phyloP scores from a whole-genome alignment of 169 alveolate genomes.

The Blepharisma undulans region DNA sequence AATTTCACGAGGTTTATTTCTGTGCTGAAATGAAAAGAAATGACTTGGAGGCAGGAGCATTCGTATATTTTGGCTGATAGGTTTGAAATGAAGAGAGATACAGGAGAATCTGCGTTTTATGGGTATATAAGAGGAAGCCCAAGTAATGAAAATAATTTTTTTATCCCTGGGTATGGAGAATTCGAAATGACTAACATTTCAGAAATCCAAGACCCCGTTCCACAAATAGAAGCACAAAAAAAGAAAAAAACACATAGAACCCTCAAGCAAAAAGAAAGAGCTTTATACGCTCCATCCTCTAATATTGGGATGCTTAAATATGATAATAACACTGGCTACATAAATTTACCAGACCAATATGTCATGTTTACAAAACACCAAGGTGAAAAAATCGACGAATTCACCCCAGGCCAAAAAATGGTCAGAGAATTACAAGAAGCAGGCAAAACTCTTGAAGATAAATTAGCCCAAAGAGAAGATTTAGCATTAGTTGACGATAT shows the following conservation, averaged over 20 bases:
- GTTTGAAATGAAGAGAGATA: slow-evolving; percentile 62
- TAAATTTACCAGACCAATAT: slow-evolving; percentile 94
- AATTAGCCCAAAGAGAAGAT: slow-evolving; percentile 36
- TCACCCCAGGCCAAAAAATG: slow-evolving; percentile 73
- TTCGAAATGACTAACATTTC: slow-evolving; percentile 73
- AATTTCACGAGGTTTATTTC: slow-evolving; percentile 95
- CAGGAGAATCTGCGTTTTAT: slow-evolving; percentile 87
- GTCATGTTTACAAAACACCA: slow-evolving; percentile 90
- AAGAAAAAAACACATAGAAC: slow-evolving; percentile 85
- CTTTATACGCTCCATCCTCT: slow-evolving; percentile 97
- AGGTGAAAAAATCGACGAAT: slow-evolving; percentile 40
- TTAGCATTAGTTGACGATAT: slow-evolving; percentile 1
- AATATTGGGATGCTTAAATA: slow-evolving; percentile 94
- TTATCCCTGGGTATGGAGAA: slow-evolving; percentile 93
- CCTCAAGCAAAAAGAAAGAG: slow-evolving; percentile 93
- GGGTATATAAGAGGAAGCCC: slow-evolving; percentile 96
- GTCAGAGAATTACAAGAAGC: slow-evolving; percentile 66
- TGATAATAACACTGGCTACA: slow-evolving; percentile 96
- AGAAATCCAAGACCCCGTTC: slow-evolving; percentile 79
- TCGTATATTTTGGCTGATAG: slow-evolving; percentile 96
- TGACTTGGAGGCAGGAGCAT: slow-evolving; percentile 95
- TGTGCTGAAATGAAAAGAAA: slow-evolving; percentile 88
- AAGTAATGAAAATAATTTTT: slow-evolving; percentile 81
- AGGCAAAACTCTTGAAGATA: not conserved
- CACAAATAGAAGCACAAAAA: slow-evolving; percentile 73